Evolutionary conservation across 2,329 filamentous ascomycete species (phyloP).

Genomic region (Claviceps pazoutovae): DNA sequence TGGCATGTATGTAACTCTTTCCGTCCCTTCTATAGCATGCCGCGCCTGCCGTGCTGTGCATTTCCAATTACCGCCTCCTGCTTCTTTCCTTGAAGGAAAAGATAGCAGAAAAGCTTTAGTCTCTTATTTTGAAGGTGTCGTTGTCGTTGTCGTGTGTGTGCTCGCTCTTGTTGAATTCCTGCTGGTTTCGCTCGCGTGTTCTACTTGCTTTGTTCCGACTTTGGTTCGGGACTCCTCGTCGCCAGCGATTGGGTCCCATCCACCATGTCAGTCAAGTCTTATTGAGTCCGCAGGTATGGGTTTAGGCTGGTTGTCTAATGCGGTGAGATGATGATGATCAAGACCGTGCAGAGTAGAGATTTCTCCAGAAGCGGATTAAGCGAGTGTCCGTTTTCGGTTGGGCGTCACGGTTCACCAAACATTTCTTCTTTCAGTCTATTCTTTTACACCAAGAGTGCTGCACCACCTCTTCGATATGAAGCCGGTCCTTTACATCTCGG

Average conservation of each 20-base stretch:
- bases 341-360: background rate
- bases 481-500: conserved; percentile 67
- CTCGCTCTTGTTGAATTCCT: background rate
- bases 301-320: background rate
- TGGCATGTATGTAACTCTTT: background rate
- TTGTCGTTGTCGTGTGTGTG: background rate
- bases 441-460: conserved; percentile 66
- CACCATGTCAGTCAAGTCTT: background rate
- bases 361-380: background rate
- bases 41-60: background rate
- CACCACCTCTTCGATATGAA: conserved; percentile 77
- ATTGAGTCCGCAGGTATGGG: background rate
- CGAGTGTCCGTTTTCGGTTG: background rate
- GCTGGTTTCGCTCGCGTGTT: background rate
- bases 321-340: background rate
- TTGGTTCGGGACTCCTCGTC: background rate
- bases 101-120: no score
- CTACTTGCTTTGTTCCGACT: background rate
- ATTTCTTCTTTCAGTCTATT: background rate
- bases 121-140: no score
- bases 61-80: background rate
- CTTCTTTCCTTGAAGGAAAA: background rate
- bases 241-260: background rate
- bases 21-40: background rate
- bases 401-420: background rate